Evolutionary conservation across 306 rosid genomes (phyloP), one percentile per base, ranked within the genome.

Genomic region (Trifolium subterraneum): DNA sequence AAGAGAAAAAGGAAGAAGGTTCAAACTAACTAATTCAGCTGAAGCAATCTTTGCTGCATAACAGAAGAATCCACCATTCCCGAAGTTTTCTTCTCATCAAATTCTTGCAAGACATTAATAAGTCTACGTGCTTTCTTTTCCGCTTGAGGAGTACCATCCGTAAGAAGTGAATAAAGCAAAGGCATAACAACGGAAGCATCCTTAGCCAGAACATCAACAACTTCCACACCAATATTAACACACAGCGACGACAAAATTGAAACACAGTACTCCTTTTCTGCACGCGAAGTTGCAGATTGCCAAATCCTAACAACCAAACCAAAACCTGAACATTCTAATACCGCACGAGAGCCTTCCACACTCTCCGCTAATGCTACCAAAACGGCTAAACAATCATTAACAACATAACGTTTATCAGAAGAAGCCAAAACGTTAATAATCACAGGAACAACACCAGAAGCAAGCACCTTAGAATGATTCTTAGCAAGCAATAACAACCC

Each of bases 171-270:
- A 63, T 88, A 92, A 5, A 92, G 90, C 25, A 71, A 48, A 27
- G 87, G 82, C 88, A 86, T 87, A 2, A 88, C 29, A 0, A 20
- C 29, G 2, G 86, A 63, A 4, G 62, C 11, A 19, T 90, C 86
- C 33, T 63, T 73, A 0, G 80, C 90, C 14, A 92, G 61, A 64
- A 51, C 67, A 31, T 74, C 66, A 5, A 83, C 81, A n/a, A 84
- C 88, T 23, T 80, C 87, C 7, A 0, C 73, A 5, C 89, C 97
- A 10, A 84, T 80, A 13, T 87, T 84, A 59, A 51, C 79, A 63
- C 96, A 92, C 56, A 92, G 25, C 0, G 97, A 84, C 6, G 82
- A 64, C 81, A 92, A 51, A 15, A 81, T 78, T 7, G 96, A 87
- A 36, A 80, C 86, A 22, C 92, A 90, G 8, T 86, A 83, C 72